Evolutionary conservation across 495 filamentous ascomycete species (phyloP), one percentile per base, ranked within the genome.

Genomic region (Achaetomiella virescens): DNA sequence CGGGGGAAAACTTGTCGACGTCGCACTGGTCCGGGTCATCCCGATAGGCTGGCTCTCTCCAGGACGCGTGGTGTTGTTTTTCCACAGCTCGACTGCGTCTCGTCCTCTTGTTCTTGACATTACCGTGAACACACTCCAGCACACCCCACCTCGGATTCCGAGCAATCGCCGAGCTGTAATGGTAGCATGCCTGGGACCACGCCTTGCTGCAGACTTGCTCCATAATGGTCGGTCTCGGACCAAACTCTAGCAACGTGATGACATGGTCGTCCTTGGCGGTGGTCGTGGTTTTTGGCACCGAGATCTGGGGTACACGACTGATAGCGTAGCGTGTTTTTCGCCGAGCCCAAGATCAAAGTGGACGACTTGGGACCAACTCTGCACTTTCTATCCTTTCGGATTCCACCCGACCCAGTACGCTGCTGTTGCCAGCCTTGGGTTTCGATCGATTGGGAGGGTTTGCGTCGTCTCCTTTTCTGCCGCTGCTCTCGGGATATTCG

Each of bases 401-500:
- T n/a, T n/a, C n/a, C n/a, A n/a, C n/a, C n/a, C n/a, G n/a, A n/a
- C n/a, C n/a, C n/a, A n/a, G n/a, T n/a, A n/a, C n/a, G n/a, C n/a
- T n/a, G n/a, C n/a, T n/a, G n/a, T n/a, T n/a, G n/a, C n/a, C n/a
- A n/a, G n/a, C n/a, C n/a, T n/a, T n/a, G 43, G 48, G 55, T n/a
- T 38, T 24, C 21, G 25, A 24, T n/a, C 48, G 10, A 9, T 35
- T 31, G 21, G 25, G 46, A 6, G 47, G 55, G 29, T 58, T 51
- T 27, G 14, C 48, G 12, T 17, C 24, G 48, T 58, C 55, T 41
- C 47, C 55, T 58, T 52, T 31, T 18, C 46, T 18, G 35, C 45
- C 27, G 35, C 33, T 38, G 48, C 55, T 24, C 47, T 58, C 18
- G 9, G 27, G 40, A 52, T 20, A 22, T 45, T 38, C 24, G 45